Evolutionary conservation across 805 yeast species (phyloP), one percentile per base, ranked within the genome.

Genomic region (Pichia nanzhaoensis): DNA sequence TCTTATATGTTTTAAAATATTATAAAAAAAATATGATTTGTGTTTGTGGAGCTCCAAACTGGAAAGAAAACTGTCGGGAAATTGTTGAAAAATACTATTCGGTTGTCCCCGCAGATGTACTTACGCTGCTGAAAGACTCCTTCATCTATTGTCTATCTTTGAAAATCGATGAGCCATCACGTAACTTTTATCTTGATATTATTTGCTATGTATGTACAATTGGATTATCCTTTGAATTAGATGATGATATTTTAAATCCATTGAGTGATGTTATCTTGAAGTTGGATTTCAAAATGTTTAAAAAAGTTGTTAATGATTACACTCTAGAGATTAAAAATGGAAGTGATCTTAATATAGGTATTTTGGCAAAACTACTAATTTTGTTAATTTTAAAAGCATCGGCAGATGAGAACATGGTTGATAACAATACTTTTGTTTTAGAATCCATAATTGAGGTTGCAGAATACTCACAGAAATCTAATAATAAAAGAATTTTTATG

Each of bases 1-100:
- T 54, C 4, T 44, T 48, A 12, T 69, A 66, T 42, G 70, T 84
- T 3, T 57, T 83, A 22, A 60, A 66, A 3, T 71, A 65, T 51
- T 80, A 77, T 56, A 61, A 64, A 4, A 65, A 67, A 12, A 75
- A 75, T 42, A 70, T 73, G 43, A 55, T 71, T 27, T 82, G 90
- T 55, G 69, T 80, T 2, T 74, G 78, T 10, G 57, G 79, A 5
- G 61, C 73, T 27, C 65, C 71, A 0, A 59, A 68, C 8, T 82
- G 89, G 85, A 62, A 63, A 39, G 67, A 61, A 2, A 75, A 76
- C 50, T 63, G 77, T 34, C 57, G 59, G 6, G 58, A 61, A 27
- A 52, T 82, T 2, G 58, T 81, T 31, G 62, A 66, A n/a, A 63
- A 66, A 6, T 79, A 51, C 37, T 54, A 50, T 35, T 21, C 35